Evolutionary conservation across 768 basidiomycete genomes (phyloP).

Genomic region (Leucocoprinus leucothites): DNA sequence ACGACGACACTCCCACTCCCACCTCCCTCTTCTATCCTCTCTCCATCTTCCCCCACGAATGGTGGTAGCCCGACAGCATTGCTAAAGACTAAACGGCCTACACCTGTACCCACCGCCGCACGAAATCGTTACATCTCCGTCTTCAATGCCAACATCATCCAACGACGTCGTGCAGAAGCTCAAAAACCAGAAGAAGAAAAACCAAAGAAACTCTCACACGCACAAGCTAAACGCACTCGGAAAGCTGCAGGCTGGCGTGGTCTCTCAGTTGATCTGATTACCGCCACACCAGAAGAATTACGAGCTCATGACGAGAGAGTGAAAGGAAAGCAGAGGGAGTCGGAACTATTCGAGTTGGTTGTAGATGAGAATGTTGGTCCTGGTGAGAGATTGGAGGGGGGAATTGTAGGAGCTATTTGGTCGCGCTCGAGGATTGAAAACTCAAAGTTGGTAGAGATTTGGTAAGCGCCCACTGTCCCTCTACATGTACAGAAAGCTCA

Average conservation of each 20-base stretch:
- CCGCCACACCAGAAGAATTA: slow-evolving; percentile 28
- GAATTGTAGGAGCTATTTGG: slow-evolving; percentile 62
- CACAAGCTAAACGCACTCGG: slow-evolving; percentile 40
- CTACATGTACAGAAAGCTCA: not conserved
- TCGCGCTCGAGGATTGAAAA: slow-evolving; percentile 52
- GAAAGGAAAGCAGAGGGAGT: slow-evolving; percentile 4
- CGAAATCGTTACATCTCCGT: slow-evolving; percentile 65
- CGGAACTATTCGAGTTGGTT: slow-evolving; percentile 6
- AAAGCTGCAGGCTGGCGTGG: slow-evolving; percentile 73
- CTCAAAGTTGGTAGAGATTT: slow-evolving; percentile 56
- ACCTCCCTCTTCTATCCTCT: slow-evolving; percentile 14
- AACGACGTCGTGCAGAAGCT: slow-evolving; percentile 40
- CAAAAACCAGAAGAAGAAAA: not conserved
- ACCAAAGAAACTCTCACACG: slow-evolving; percentile 27
- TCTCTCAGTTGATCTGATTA: slow-evolving; percentile 30
- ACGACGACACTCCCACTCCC: slow-evolving; percentile 14
- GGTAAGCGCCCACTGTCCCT: slow-evolving; percentile 40
- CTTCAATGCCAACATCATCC: slow-evolving; percentile 58
- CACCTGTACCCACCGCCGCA: slow-evolving; percentile 65
- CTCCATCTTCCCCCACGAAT: slow-evolving; percentile 14
- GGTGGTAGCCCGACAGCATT: too few species aligned
- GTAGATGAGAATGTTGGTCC: slow-evolving; percentile 30
- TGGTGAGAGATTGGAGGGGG: slow-evolving; percentile 53
- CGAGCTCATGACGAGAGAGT: not conserved
- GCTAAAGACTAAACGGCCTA: slow-evolving; percentile 49